These are phyloP conservation scores for Talaromyces piceae DNA, from an alignment of 2,329 filamentous ascomycete genomes.

Conservation along the genomic window DNA sequence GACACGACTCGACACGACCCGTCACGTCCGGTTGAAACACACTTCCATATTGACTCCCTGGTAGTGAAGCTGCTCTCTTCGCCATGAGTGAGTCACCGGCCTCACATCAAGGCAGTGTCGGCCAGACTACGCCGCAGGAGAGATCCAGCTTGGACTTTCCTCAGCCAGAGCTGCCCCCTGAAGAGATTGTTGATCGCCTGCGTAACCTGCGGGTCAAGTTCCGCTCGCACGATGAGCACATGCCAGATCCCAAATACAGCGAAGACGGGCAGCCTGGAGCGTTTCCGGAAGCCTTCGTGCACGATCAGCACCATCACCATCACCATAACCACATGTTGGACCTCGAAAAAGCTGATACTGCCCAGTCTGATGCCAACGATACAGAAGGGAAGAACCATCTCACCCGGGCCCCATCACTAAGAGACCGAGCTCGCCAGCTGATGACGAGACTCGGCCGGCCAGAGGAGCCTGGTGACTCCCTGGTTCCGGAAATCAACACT, in stretches of 20 bases:
- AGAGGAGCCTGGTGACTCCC: slow-evolving; percentile 11
- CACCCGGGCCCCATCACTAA: slow-evolving; percentile 1
- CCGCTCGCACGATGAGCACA: slow-evolving; percentile 9
- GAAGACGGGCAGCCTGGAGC: slow-evolving; percentile 1
- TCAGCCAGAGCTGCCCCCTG: slow-evolving; percentile 7
- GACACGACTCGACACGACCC: too few relatives aligned
- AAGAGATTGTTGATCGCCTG: slow-evolving; percentile 9
- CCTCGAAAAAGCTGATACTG: slow-evolving; percentile 10
- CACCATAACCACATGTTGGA: slow-evolving; percentile 1
- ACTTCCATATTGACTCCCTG: not conserved
- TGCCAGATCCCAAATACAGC: slow-evolving; percentile 7
- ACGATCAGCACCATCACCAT: slow-evolving; percentile 4
- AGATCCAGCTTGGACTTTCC: slow-evolving; percentile 11
- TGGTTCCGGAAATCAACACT: slow-evolving; percentile 5
- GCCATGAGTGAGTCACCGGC: not conserved
- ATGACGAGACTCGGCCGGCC: slow-evolving; percentile 10
- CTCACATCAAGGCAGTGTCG: not conserved
- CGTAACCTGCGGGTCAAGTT: slow-evolving; percentile 10
- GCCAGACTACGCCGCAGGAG: slow-evolving; percentile 8
- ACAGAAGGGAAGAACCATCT: slow-evolving; percentile 6
- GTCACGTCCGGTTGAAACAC: too few relatives aligned
- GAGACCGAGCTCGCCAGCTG: slow-evolving; percentile 10
- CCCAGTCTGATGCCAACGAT: slow-evolving; percentile 5
- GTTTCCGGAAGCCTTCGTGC: not conserved
- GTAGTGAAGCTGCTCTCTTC: not conserved